Evolutionary conservation across 1,284 basidiomycete species (phyloP), one percentile per base, ranked within the genome.

Genomic region (Cutaneotrichosporon mucoides): DNA sequence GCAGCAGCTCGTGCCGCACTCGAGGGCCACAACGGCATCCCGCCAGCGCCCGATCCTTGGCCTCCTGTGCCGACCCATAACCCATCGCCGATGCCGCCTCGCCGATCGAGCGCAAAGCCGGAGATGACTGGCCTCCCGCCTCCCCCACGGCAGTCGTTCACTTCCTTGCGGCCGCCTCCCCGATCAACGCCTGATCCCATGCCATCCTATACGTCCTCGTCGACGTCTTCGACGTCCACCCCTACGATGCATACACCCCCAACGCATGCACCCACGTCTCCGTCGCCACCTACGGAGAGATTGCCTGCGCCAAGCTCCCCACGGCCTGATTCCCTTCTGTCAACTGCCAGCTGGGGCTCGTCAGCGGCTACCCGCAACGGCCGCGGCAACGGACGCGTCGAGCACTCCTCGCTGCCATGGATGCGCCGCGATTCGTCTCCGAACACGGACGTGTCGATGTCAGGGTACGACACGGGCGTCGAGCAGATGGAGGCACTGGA

Each of bases 341-440:
- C 49, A 7, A 51, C 49, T 2, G 49, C 49, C 5, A 51, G 49
- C 49, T 51, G 49, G 49, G 49, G 49, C 11, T 51, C 49, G 37
- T 41, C 37, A 2, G 49, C 16, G 1, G 11, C 37, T 4, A 3
- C 33, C 11, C 46, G 33, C 46, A 9, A n/a, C 33, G n/a, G 13
- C 4, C 33, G 46, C 12, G 13, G 33, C 1, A 24, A 13, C 1
- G 46, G 46, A 7, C 46, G 46, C 2, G 38, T 40, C 7, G 15
- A 40, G 15, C 37, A 38, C 5, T 38, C 35, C 10, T 16, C 38
- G 10, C 15, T 33, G 1, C 36, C 36, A 2, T 51, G n/a, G 40
- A 34, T 40, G n/a, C 10, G 15, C 15, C 38, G 47, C 11, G 24
- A 24, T 24, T 46, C n/a, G 1, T 44, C 41, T 10, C 13, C 42